Base-by-base conservation (phyloP, 1,284 basidiomycete genomes). In the Singerocomus inundabilis region DNA sequence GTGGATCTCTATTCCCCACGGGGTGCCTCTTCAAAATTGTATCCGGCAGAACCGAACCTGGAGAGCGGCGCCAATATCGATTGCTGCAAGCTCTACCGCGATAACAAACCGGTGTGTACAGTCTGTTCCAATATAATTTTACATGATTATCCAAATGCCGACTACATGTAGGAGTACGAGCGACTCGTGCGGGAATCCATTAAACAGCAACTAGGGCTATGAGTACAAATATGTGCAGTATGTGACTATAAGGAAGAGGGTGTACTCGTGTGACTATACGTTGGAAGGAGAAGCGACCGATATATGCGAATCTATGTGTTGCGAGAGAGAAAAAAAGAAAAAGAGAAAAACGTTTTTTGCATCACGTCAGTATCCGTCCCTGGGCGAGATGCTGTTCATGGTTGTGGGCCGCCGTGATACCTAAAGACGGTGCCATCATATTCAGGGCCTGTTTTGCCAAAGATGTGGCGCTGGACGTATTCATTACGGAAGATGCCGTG, bases 11-110 rank as follows among this genome's bases (percentile, higher is more conserved):
- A 18, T 25, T n/a, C 13, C 32, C 32, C 32, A 7, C 10, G 32
- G 32, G 32, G 32, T 1, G 15, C n/a, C 16, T n/a, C 16, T 5
- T 18, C 7, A 33, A 5, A 21, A 5, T 16, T 10, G 59, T 5
- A 28, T 25, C 9, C 13, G 31, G 35, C 12, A 86, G 96, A 99
- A 75, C 97, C 97, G n/a, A 99, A 99, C 71, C 80, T 98, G 47
- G 97, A 99, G 73, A 93, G 90, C 57, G 96, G 96, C 30, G 97
- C 97, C 40, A 98, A 98, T 72, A 91, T 99, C 53, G 96, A 99
- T 72, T 94, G 91, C 66, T 93, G 92, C 77, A 98, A 98, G 72
- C 76, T 97, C 40, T 97, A 95, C 68, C 81, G 94, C 49, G 93
- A 97, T 57, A 85, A 97, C 69, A 80, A 78, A 48, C 67, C 72